Base-by-base conservation (phyloP, 352 stramenopile species). In the Phytophthora ramorum region DNA sequence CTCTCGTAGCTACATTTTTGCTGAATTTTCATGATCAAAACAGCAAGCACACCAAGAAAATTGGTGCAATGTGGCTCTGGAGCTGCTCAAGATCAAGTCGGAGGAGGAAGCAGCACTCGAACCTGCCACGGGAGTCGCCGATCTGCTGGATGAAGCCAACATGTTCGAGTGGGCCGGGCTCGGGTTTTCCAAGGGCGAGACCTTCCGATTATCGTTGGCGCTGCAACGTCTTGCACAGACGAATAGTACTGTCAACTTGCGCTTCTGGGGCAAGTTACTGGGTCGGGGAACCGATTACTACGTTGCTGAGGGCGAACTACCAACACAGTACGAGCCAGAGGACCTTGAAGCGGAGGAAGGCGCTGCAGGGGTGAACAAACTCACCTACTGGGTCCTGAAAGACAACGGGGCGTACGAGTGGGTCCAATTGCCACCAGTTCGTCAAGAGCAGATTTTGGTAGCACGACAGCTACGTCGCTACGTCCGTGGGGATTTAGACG, bases 351-450 rank as follows among this genome's bases (percentile, higher is more conserved):
- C 89, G 0, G 78, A 91, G 37, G 81, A 95, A 73, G 87, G 85
- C 1, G 65, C 62, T 10, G 63, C 68, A 13, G 92, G 92, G 4
- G 79, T 66, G 28, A 98, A 98, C 73, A 95, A 94, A 58, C 91
- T 90, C 60, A 97, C 89, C 12, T 98, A 97, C 69, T 98, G 88
- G 89, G 89, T 87, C 3, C 88, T 93, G 83, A 87, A 89, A 57
- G 87, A 92, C 66, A 74, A 93, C 41, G 82, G 83, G n/a, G 56
- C 40, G 38, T 95, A 92, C 65, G 66, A 88, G 44, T 98, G 92
- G 93, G 71, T 83, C 4, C 83, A 94, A 53, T 67, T 98, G 22
- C 90, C 90, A 6, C 84, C 73, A 24, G 87, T 97, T 8, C 84
- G 65, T 10, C 73, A 79, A 13, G 79, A 90, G 2, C 89, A 97